These are phyloP conservation scores for Candida andamanensis DNA, from an alignment of 805 yeast genomes.

Conservation along the genomic window DNA sequence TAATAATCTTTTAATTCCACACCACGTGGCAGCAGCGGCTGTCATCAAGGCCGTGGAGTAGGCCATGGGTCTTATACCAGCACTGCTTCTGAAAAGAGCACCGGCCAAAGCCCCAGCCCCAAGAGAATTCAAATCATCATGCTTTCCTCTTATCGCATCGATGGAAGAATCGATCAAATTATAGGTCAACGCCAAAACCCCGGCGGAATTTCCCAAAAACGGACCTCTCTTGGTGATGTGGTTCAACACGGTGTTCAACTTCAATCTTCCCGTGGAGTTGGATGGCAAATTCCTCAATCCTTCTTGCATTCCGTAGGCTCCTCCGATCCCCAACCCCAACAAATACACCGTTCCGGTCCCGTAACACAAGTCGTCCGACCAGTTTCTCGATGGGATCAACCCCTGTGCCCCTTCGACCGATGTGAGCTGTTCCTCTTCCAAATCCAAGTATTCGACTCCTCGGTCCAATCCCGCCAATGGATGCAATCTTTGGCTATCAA, in stretches of 20 bases:
- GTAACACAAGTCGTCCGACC: constrained; percentile 96
- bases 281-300: constrained; percentile 77
- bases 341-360: constrained; percentile 95
- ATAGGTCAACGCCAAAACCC: constrained; percentile 86
- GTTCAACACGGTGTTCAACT: constrained; percentile 85
- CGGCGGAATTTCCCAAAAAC: constrained; percentile 89
- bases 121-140: constrained; percentile 79
- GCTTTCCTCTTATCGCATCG: constrained; percentile 80
- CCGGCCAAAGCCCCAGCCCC: constrained; percentile 91
- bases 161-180: constrained; percentile 77
- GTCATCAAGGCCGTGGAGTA: constrained; percentile 81
- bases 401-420: constrained; percentile 87
- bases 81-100: constrained; percentile 80
- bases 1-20: constrained; percentile 59
- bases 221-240: constrained; percentile 95
- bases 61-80: constrained; percentile 84
- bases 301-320: constrained; percentile 80
- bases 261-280: constrained; percentile 71
- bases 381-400: constrained; percentile 90
- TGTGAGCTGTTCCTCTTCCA: constrained; percentile 73
- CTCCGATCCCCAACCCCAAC: constrained; percentile 83
- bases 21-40: constrained; percentile 90
- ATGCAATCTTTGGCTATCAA: constrained; percentile 66
- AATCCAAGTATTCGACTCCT: constrained; percentile 83
- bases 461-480: constrained; percentile 90